Evolutionary conservation across 768 basidiomycete species (phyloP).

Genomic region (Tephrocybe sp.): DNA sequence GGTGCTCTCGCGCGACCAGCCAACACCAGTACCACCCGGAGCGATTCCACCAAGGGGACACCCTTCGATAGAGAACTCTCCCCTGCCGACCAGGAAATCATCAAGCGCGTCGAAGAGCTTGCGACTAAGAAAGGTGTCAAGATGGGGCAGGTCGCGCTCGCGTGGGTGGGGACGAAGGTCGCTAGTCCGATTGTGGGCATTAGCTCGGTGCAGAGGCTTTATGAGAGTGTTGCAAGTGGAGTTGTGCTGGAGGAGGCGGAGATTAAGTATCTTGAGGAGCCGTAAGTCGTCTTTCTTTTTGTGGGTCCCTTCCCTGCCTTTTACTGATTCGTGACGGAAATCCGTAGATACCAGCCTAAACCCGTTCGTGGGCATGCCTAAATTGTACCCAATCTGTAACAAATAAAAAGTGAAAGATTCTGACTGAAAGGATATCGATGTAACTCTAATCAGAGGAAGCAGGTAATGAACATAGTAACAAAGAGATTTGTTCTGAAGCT

Average conservation of each 20-base stretch:
- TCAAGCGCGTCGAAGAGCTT: slow-evolving; percentile 35
- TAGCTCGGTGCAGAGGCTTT: slow-evolving; percentile 16
- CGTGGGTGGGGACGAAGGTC: slow-evolving; percentile 36
- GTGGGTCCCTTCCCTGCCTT: too few species aligned
- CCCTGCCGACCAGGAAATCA: slow-evolving; percentile 28
- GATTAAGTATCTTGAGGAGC: not conserved
- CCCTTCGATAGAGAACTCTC: slow-evolving; percentile 15
- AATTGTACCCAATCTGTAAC: too few species aligned
- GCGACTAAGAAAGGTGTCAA: slow-evolving; percentile 34
- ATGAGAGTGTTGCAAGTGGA: slow-evolving; percentile 9
- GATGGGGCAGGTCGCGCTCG: slow-evolving; percentile 45
- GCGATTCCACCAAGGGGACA: slow-evolving; percentile 13
- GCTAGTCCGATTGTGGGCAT: slow-evolving; percentile 30
- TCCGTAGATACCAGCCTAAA: too few species aligned
- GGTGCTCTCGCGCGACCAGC: slow-evolving; percentile 38
- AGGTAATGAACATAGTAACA: too few species aligned
- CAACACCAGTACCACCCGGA: slow-evolving; percentile 19
- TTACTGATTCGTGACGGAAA: too few species aligned
- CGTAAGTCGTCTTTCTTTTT: not conserved
- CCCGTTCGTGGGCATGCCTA: too few species aligned
- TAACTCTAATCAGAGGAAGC: too few species aligned
- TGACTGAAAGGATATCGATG: too few species aligned
- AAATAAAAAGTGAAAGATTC: too few species aligned
- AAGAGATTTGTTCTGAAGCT: too few species aligned
- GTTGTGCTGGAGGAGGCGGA: not conserved